Base-by-base conservation (phyloP, 2,329 filamentous ascomycete species). In the Hortaea sp. region DNA sequence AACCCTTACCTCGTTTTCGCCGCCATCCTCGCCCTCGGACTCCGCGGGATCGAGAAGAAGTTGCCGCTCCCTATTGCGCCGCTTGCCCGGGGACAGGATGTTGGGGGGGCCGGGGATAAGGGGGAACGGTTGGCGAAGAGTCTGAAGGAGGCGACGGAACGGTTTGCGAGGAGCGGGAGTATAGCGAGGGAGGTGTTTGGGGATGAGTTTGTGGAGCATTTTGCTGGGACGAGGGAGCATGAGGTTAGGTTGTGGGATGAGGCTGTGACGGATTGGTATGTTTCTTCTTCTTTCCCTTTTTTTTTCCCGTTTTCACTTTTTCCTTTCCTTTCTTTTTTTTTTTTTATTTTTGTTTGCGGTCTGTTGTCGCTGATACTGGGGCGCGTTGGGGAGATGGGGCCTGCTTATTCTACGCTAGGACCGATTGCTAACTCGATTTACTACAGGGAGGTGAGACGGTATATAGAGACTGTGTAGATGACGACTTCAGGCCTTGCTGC, bases 161-260 rank as follows among this genome's bases (percentile, higher is more conserved):
- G 78, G 41, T 95, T 98, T 61, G 83, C 77, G 70, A 71, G 78
- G 29, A 77, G 81, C 57, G 86, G 78, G 1, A 97, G 90, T 63
- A 75, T 97, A 11, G 92, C 92, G n/a, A 76, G 92, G 47, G 86
- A 97, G 63, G 85, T 95, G 0, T 86, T 98, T 66, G 92, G 92
- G 0, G 85, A 97, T 64, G 85, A 84, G 6, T 98, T 98, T 68
- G 92, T 98, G 3, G 89, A 97, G 11, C 92, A 97, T 66, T 98
- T 83, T 70, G 87, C 83, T 9, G 92, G 92, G 11, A 95, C 90
- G 12, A 78, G 92, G 53, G 84, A 94, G 65, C 89, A 98, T 66
- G 92, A 98, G 68, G 77, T 92, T 48, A 73, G 85, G 50, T 68
- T 95, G 13, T 98, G 86, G 84, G 89, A 97, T 58, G 90, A 97